Percentiles rank a stretch among this genome's conserved stretches.
Conservation (phyloP, 2,329 filamentous ascomycete genomes). For the Diaporthe batatas region DNA sequence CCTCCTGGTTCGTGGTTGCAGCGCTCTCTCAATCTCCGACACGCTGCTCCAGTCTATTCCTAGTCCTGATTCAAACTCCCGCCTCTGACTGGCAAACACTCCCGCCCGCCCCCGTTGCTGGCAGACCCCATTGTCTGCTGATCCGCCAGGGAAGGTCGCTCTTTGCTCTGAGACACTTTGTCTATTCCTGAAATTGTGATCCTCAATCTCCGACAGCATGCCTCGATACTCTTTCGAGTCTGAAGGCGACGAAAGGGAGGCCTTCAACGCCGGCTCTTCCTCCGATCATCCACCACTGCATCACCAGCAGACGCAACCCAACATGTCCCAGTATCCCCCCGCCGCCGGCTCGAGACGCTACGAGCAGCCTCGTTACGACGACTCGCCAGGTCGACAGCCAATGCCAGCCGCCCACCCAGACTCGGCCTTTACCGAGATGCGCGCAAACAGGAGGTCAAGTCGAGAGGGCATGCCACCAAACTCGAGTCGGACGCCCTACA, state of each 20-base stretch:
- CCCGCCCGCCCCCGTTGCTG: conserved; percentile 2
- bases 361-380: conserved; percentile 29
- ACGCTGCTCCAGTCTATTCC: conserved; percentile 32
- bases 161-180: conserved; percentile 17
- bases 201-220: conserved; percentile 40
- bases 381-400: conserved; percentile 37
- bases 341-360: conserved; percentile 32
- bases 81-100: conserved; percentile 24
- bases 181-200: conserved; percentile 24
- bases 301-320: conserved; percentile 28
- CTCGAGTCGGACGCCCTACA: conserved; percentile 42
- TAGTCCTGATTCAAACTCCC: conserved; percentile 27
- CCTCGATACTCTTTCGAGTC: conserved; percentile 45
- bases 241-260: conserved; percentile 44
- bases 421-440: conserved; percentile 52
- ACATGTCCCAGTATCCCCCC: conserved; percentile 29
- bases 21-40: conserved; percentile 31
- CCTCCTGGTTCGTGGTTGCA: conserved; percentile 29
- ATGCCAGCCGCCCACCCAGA: conserved; percentile 53
- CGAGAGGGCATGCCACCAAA: conserved; percentile 44
- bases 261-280: conserved; percentile 37
- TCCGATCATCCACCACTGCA: conserved; percentile 12
- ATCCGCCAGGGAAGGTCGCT: conserved; percentile 10
- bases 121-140: conserved; percentile 4
- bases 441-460: conserved; percentile 53